Base-by-base conservation (phyloP, 2,329 filamentous ascomycete genomes). In the Curvularia lunata region DNA sequence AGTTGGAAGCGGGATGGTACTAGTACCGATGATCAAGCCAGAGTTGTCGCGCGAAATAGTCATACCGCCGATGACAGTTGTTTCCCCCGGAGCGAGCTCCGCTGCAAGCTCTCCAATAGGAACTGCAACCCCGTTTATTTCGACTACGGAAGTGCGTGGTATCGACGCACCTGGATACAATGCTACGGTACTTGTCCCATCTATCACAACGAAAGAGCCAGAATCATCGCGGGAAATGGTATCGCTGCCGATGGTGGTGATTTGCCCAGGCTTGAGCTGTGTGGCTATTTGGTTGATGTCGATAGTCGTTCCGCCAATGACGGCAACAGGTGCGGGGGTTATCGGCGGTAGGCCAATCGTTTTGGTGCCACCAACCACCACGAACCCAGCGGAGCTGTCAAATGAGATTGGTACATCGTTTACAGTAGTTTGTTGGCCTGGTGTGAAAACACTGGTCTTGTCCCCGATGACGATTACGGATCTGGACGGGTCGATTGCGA, bases 361-460 rank as follows among this genome's bases (percentile, higher is more conserved):
- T 23, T 5, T 8, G 6, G 37, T 42, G 0, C 43, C 34, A 12
- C 4, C 52, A 25, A 54, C 10, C 1, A 54, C 45, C 5, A 49
- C 7, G 9, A 54, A 54, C 2, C 34, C 28, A 16, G 52, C 52
- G 4, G 45, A 54, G 5, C n/a, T 49, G 2, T 42, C 43, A 16
- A 54, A 27, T 1, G 52, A 49, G 7, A 54, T 42, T 10, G 52
- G 25, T 18, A 49, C 12, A 5, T 42, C 5, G 37, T 41, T 27
- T 19, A 54, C 21, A 6, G 34, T 54, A 6, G 52, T 54, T 6
- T 54, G 45, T 8, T 48, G 43, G 19, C 52, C 52, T 12, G 52
- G 16, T 2, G 2, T 16, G 9, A 54, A 32, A 7, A 8, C 21
- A 5, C 25, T 42, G 4, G 16, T 5, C 6, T 34, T 40, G 19